Conservation (phyloP, 208 protist species). For the Trypanosoma vivax region DNA sequence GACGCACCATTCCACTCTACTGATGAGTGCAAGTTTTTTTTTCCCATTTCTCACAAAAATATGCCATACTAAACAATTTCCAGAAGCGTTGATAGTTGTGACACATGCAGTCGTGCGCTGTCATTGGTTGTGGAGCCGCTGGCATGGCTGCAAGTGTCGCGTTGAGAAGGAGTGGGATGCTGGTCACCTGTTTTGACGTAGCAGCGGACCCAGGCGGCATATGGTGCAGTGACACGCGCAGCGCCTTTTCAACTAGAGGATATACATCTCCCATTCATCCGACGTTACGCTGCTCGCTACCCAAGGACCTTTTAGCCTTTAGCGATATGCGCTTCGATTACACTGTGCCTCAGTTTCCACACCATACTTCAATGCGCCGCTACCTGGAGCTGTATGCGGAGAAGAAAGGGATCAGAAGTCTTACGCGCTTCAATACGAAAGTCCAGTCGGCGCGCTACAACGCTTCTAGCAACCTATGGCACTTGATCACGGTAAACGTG, state of each 20-base stretch:
- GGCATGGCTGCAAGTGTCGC: conserved; percentile 67
- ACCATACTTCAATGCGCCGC: conserved; percentile 71
- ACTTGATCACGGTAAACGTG: conserved; percentile 83
- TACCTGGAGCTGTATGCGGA: conserved; percentile 73
- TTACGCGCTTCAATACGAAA: conserved; percentile 87
- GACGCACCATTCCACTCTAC: too few relatives aligned
- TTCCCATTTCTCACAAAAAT: not conserved
- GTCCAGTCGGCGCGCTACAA: conserved; percentile 73
- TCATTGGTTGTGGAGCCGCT: conserved; percentile 83
- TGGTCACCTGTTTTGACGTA: conserved; percentile 87
- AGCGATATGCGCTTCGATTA: conserved; percentile 80
- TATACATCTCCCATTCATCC: conserved; percentile 72
- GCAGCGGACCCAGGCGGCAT: conserved; percentile 60
- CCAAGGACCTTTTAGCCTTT: conserved; percentile 85
- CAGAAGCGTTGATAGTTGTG: not conserved
- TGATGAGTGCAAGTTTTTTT: too few relatives aligned
- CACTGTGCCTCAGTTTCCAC: conserved; percentile 76
- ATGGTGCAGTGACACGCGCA: conserved; percentile 61
- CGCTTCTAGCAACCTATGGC: conserved; percentile 37
- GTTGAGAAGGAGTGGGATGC: conserved; percentile 64
- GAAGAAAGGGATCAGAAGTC: conserved; percentile 48
- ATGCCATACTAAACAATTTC: not conserved
- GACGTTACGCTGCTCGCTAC: conserved; percentile 73
- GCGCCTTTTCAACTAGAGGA: conserved; percentile 61
- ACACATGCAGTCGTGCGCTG: conserved; percentile 77